Conservation (phyloP, 2,329 filamentous ascomycete genomes). For the Pochonia chlamydosporia region DNA sequence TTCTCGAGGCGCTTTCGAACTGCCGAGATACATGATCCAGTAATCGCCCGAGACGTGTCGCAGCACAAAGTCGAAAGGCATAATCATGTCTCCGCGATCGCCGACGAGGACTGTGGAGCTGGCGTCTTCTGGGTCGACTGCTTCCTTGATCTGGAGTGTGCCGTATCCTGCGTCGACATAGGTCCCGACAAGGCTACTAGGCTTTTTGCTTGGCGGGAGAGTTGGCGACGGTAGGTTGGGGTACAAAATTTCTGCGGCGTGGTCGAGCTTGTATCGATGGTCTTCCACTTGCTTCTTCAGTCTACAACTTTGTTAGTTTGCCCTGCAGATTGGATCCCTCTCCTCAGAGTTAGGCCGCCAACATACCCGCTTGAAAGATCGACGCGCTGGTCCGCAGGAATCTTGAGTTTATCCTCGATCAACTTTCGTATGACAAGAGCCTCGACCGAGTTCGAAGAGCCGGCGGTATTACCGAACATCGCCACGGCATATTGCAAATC, state of each 20-base stretch:
- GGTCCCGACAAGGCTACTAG: conserved; percentile 29
- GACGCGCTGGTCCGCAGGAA: conserved; percentile 15
- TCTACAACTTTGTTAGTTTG: no score
- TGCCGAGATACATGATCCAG: conserved; percentile 12
- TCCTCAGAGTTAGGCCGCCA: no score
- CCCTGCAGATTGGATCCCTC: no score
- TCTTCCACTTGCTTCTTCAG: not conserved
- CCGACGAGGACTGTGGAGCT: conserved; percentile 17
- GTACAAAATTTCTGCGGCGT: conserved; percentile 29
- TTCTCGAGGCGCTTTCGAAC: not conserved
- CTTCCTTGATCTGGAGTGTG: conserved; percentile 12
- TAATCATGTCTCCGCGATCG: conserved; percentile 14
- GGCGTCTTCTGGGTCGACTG: conserved; percentile 7
- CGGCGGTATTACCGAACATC: conserved; percentile 33
- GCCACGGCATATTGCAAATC: conserved; percentile 22
- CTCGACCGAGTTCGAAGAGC: conserved; percentile 27
- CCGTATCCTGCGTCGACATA: conserved; percentile 39
- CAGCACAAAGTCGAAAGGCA: conserved; percentile 14
- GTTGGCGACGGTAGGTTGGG: conserved; percentile 28
- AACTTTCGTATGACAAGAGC: conserved; percentile 19
- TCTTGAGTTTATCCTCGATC: conserved; percentile 21
- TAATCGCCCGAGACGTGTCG: conserved; percentile 23
- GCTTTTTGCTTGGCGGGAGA: conserved; percentile 27
- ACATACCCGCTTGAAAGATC: conserved; percentile 22
- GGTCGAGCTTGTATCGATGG: conserved; percentile 14